Evolutionary conservation across 1,284 basidiomycete species (phyloP).

Genomic region (Tilletia indica): DNA sequence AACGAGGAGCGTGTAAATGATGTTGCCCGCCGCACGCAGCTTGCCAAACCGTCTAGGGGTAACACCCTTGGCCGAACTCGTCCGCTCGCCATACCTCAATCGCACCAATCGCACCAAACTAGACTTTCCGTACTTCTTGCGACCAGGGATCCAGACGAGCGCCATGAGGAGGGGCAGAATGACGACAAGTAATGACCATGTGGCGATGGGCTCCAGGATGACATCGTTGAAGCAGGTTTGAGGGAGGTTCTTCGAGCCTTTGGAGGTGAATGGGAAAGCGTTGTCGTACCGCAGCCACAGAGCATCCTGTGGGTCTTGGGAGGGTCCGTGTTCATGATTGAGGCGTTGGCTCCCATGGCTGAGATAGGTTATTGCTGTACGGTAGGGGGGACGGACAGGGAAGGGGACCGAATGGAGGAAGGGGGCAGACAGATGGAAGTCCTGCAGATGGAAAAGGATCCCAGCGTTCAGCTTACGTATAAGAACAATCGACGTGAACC

Average conservation of each 20-base stretch:
- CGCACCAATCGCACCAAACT: background rate
- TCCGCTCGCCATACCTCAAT: background rate
- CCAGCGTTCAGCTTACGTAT: too few species aligned
- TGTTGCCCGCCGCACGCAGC: slow-evolving; percentile 19
- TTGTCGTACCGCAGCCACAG: slow-evolving; percentile 13
- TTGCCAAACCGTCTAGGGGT: background rate
- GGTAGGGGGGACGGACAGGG: background rate
- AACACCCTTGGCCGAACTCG: background rate
- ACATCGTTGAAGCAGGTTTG: slow-evolving; percentile 43
- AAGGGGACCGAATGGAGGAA: background rate
- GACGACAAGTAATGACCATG: slow-evolving; percentile 33
- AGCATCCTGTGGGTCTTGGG: slow-evolving; percentile 7
- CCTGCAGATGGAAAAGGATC: background rate
- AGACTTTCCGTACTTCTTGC: slow-evolving; percentile 16
- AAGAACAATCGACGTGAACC: too few species aligned
- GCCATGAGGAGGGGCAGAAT: slow-evolving; percentile 26
- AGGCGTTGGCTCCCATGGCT: slow-evolving; percentile 12
- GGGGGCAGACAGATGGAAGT: background rate
- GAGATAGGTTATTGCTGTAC: too few species aligned
- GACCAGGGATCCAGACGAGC: slow-evolving; percentile 9
- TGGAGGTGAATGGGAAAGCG: slow-evolving; percentile 25
- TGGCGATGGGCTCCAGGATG: slow-evolving; percentile 37
- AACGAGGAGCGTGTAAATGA: slow-evolving; percentile 35
- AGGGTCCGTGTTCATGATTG: slow-evolving; percentile 15
- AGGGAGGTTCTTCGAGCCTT: slow-evolving; percentile 23